Evolutionary conservation across 2,329 filamentous ascomycete genomes (phyloP).

Genomic region (Ramularia collo-cygni): DNA sequence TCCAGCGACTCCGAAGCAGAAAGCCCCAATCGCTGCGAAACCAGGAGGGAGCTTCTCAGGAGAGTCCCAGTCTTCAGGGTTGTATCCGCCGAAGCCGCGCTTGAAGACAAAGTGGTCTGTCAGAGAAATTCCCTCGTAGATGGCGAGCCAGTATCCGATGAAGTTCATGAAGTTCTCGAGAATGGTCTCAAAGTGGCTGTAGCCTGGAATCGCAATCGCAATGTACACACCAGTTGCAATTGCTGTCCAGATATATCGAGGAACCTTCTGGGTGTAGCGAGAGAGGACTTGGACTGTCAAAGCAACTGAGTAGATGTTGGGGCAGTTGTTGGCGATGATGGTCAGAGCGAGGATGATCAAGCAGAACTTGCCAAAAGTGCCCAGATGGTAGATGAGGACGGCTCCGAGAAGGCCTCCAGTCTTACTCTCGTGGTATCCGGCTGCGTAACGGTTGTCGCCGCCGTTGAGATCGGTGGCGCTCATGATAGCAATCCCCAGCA

Average conservation of each 20-base stretch:
- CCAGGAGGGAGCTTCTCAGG: slow-evolving; percentile 54
- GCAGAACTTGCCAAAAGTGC: slow-evolving; percentile 66
- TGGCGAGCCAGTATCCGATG: slow-evolving; percentile 64
- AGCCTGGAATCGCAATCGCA: slow-evolving; percentile 64
- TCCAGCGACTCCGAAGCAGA: slow-evolving; percentile 57
- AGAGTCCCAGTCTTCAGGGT: slow-evolving; percentile 52
- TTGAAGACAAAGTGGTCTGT: slow-evolving; percentile 64
- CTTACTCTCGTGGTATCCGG: slow-evolving; percentile 49
- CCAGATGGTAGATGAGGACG: slow-evolving; percentile 56
- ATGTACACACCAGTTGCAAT: slow-evolving; percentile 58
- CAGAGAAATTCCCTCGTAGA: slow-evolving; percentile 61
- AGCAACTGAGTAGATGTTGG: slow-evolving; percentile 56
- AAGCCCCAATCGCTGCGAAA: slow-evolving; percentile 57
- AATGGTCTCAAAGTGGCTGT: slow-evolving; percentile 56
- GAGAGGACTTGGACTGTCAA: slow-evolving; percentile 61
- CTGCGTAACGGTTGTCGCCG: slow-evolving; percentile 48
- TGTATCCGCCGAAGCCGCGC: slow-evolving; percentile 54
- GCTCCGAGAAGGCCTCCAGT: slow-evolving; percentile 62
- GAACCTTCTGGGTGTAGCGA: slow-evolving; percentile 52
- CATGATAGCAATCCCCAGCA: slow-evolving; percentile 64
- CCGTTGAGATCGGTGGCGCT: slow-evolving; percentile 54
- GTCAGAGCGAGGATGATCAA: slow-evolving; percentile 39
- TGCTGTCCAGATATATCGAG: slow-evolving; percentile 61
- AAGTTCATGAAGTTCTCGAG: slow-evolving; percentile 62
- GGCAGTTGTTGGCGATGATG: slow-evolving; percentile 42